Evolutionary conservation across 257 asterid species (phyloP), one percentile per base, ranked within the genome.

Genomic region (Rehmannia glutinosa): DNA sequence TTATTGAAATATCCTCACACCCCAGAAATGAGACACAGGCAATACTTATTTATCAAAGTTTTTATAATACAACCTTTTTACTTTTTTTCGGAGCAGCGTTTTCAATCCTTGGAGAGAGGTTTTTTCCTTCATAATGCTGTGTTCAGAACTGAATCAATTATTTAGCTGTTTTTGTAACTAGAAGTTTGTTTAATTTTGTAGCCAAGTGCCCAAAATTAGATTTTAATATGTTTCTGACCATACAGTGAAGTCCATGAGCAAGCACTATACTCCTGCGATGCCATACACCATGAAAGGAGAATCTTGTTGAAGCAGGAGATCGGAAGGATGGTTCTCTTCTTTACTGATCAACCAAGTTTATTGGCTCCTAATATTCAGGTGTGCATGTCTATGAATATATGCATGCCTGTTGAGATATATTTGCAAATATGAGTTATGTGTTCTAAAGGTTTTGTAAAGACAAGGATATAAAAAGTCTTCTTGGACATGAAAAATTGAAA

Each of bases 361-460:
- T 78, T 94, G 80, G 99, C 99, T 77, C 99, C 99, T 72, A 94
- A 91, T 83, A 88, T 94, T 76, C 99, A 94, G 99, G 99, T 94
- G 52, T 24, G 73, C 36, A 60, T 56, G 35, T 43, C 12, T 53
- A 39, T 53, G 33, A 28, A 24, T 53, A 21, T 60, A 46, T 68
- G 57, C 51, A 13, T 59, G 15, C 43, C 24, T 56, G 12, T 36
- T 46, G 61, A 28, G 25, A 39, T 63, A 58, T 28, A 28, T 24
- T 61, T 50, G 51, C 42, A 21, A 27, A 61, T 15, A 38, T 30
- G 25, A 55, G 20, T 19, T 56, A 38, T 30, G 25, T 47, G 20
- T 19, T 56, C 9, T 5, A 53, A 55, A 66, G 51, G 51, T 71
- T 51, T 41, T 50, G 12, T 49, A 24, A 69, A 25, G 36, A 23